These are phyloP conservation scores for Saraca asoca DNA, from an alignment of 331 rosid genomes.

Conservation along the genomic window DNA sequence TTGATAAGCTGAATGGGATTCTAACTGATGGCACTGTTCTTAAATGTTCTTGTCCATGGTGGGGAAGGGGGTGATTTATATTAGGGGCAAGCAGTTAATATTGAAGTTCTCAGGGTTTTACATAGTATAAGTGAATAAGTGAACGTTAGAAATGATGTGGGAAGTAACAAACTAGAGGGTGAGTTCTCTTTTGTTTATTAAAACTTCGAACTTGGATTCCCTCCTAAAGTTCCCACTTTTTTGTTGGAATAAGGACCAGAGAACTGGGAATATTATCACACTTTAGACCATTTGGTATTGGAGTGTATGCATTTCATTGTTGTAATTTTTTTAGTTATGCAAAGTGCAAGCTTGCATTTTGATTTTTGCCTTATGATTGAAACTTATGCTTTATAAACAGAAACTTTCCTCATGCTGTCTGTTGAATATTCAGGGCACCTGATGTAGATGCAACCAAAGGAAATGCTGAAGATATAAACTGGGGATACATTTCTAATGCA, in stretches of 20 bases:
- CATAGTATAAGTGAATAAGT: neutral
- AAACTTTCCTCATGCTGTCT: constrained; percentile 20
- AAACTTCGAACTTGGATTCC: neutral
- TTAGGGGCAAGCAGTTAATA: neutral
- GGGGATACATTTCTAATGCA: constrained; percentile 40
- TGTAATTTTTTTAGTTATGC: constrained; percentile 2
- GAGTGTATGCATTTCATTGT: constrained; percentile 1
- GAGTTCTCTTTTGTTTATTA: neutral
- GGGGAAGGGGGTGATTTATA: neutral
- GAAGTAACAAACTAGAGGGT: constrained; percentile 20
- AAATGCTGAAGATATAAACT: constrained; percentile 26
- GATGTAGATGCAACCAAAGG: constrained; percentile 39
- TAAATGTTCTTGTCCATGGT: neutral
- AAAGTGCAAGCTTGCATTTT: constrained; percentile 23
- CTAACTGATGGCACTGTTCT: neutral
- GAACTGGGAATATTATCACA: constrained; percentile 22
- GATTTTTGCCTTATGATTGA: constrained; percentile 29
- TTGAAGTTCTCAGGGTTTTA: neutral
- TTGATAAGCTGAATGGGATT: neutral
- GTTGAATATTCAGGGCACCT: constrained; percentile 55
- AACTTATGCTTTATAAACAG: constrained; percentile 28
- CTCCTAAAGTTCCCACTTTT: neutral
- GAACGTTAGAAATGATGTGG: neutral
- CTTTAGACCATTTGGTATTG: neutral
- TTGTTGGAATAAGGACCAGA: neutral